Conservation (phyloP, 805 yeast genomes). For the Yamadazyma insecticola region DNA sequence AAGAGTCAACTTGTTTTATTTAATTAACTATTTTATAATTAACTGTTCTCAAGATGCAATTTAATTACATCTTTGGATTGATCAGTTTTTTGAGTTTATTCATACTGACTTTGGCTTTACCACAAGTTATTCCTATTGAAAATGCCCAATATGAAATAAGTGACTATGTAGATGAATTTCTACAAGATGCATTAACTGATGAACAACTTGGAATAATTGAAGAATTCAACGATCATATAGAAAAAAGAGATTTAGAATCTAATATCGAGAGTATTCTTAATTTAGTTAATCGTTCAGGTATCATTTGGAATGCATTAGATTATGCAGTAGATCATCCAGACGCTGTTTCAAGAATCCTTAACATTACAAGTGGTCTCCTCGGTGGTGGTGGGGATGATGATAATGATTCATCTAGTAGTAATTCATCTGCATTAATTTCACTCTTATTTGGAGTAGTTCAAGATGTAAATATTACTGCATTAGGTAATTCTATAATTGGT, state of each 20-base stretch:
- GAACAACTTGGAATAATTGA: constrained; percentile 8
- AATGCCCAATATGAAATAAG: too few relatives aligned
- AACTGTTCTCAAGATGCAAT: too few relatives aligned
- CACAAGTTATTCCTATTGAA: too few relatives aligned
- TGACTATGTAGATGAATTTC: constrained; percentile 1
- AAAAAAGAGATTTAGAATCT: constrained; percentile 18
- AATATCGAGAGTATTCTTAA: constrained; percentile 20
- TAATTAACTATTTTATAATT: too few relatives aligned
- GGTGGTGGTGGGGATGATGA: constrained; percentile 1
- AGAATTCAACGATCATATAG: constrained; percentile 2
- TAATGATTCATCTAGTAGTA: constrained; percentile 3
- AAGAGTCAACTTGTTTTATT: too few relatives aligned
- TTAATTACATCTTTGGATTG: too few relatives aligned
- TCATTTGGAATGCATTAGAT: constrained; percentile 32
- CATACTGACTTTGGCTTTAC: too few relatives aligned
- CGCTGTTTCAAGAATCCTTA: constrained; percentile 25
- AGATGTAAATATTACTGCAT: constrained; percentile 16
- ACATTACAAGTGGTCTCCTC: constrained; percentile 22
- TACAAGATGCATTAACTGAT: constrained; percentile 5
- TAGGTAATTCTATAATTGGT: constrained; percentile 18
- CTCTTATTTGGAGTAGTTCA: constrained; percentile 3
- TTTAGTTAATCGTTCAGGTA: constrained; percentile 27
- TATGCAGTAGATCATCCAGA: constrained; percentile 27
- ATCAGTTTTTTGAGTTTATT: too few relatives aligned
- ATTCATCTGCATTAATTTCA: constrained; percentile 4